Percentiles rank a stretch among this genome's conserved stretches.
These are phyloP conservation scores for Populus deltoides DNA, from an alignment of 345 rosid genomes.

Conservation along the genomic window DNA sequence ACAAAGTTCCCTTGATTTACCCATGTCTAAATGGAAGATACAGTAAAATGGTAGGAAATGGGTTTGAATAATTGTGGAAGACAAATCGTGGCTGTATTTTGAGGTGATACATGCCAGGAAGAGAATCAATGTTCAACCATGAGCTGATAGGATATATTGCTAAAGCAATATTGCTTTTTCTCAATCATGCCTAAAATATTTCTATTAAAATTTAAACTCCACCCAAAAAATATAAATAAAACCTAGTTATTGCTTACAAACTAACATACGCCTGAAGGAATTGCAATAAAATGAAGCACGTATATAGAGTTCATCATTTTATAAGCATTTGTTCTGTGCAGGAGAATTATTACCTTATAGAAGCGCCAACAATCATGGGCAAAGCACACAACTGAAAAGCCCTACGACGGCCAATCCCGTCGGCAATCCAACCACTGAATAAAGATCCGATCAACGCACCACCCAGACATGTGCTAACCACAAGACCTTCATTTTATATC, in stretches of 20 bases:
- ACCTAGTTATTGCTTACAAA: no score
- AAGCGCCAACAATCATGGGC: slow-evolving; percentile 92
- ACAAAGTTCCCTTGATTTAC: background rate
- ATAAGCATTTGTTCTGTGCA: slow-evolving; percentile 9
- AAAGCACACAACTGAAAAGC: slow-evolving; percentile 84
- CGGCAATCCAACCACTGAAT: slow-evolving; percentile 83
- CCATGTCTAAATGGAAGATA: background rate
- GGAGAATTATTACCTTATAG: slow-evolving; percentile 49
- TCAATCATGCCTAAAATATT: no score
- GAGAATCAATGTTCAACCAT: background rate
- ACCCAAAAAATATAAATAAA: background rate
- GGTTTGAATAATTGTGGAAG: background rate
- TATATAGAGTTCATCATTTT: background rate
- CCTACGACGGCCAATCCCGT: slow-evolving; percentile 78
- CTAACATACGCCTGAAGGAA: background rate
- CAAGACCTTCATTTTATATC: slow-evolving; percentile 56
- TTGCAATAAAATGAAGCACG: background rate
- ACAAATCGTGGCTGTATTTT: no score
- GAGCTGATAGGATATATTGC: background rate
- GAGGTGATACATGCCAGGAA: no score
- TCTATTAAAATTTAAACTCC: background rate
- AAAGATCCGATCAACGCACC: slow-evolving; percentile 84
- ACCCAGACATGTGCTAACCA: slow-evolving; percentile 88
- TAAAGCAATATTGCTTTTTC: background rate
- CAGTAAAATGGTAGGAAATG: no score